A percentile compares a stretch with the other conserved stretches of the same genome.
phyloP scores from a whole-genome alignment of 192 early-diverging fungal genomes.

The Rhizoclosmatium sp. region DNA sequence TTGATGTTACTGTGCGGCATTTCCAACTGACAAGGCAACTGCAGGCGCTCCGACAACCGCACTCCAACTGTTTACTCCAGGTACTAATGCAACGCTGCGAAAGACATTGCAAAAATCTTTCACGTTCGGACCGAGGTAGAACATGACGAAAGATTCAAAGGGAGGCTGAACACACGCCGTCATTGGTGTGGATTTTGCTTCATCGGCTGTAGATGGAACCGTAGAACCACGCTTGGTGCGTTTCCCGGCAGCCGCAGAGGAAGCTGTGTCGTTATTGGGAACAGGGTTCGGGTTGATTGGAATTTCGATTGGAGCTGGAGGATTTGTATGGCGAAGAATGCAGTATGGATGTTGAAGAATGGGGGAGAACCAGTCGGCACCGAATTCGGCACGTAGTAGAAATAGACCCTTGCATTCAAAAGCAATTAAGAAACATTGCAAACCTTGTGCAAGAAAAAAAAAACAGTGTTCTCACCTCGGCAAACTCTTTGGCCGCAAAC shows the following conservation, averaged over 20 bases:
- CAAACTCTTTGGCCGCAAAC: conserved; percentile 59
- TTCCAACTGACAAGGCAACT: neutral
- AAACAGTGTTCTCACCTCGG: conserved; percentile 30
- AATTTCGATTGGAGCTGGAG: conserved; percentile 31
- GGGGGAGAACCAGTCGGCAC: conserved; percentile 68
- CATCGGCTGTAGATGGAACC: neutral
- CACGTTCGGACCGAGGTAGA: conserved; percentile 58
- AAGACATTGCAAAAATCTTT: conserved; percentile 58
- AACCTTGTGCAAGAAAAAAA: neutral
- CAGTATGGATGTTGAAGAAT: conserved; percentile 63
- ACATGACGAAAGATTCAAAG: conserved; percentile 55
- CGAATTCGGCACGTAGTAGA: conserved; percentile 61
- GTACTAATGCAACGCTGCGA: conserved; percentile 58
- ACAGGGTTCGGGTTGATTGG: conserved; percentile 2
- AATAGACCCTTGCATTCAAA: conserved; percentile 49
- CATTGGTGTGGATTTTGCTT: neutral
- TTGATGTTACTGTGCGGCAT: neutral
- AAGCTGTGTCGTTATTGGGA: neutral
- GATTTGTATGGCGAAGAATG: conserved; percentile 53
- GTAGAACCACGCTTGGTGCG: conserved; percentile 25
- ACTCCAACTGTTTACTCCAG: conserved; percentile 63
- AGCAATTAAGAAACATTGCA: neutral
- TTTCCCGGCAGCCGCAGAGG: neutral
- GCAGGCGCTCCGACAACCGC: conserved; percentile 25
- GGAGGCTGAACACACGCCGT: conserved; percentile 35